Base-by-base conservation (phyloP, 495 filamentous ascomycete species). In the Diplogelasinospora grovesii region DNA sequence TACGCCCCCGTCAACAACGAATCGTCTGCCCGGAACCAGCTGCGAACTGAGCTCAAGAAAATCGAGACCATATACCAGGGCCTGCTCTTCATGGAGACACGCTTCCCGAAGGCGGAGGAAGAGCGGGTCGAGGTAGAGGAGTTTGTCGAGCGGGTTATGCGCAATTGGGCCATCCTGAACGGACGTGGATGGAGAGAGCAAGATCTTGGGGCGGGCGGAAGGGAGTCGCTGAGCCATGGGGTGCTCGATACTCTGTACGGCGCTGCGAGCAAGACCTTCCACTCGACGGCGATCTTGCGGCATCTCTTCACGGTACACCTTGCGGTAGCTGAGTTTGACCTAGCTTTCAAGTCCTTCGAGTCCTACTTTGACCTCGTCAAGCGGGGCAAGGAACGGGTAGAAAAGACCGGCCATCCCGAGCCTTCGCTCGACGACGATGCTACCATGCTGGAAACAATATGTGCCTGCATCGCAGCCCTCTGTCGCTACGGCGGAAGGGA, bases 281-380 rank as follows among this genome's bases (percentile, higher is more conserved):
- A 97, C 55, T 97, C 93, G 2, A 90, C 89, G 4, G 62, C 82
- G 16, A 80, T 97, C 37, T 65, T 98, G 21, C 72, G 90, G 39
- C 81, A 93, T 55, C 71, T 98, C 1, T 97, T 97, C 48, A 85
- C 80, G 10, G 82, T 95, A 4, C 92, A 97, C 61, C 69, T 83
- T 3, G 71, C 85, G 2, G 66, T 95, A 26, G 87, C 86, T 10
- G 89, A 98, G 39, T 95, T 95, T 49, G 78, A 87, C 39, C 69
- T 96, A 27, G 92, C 90, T 3, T 70, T 90, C 48, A 82, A 85
- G 51, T 81, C 93, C 1, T 82, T 95, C 38, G 80, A 90, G 57
- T 86, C 89, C 0, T 98, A 96, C 61, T 65, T 94, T 13, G 85
- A 93, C 36, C 82, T 97, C 36, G 74, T 94, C 25, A 80, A 74